phyloP scores from a whole-genome alignment of 2,329 filamentous ascomycete species.

The Pseudogymnoascus pannorum region DNA sequence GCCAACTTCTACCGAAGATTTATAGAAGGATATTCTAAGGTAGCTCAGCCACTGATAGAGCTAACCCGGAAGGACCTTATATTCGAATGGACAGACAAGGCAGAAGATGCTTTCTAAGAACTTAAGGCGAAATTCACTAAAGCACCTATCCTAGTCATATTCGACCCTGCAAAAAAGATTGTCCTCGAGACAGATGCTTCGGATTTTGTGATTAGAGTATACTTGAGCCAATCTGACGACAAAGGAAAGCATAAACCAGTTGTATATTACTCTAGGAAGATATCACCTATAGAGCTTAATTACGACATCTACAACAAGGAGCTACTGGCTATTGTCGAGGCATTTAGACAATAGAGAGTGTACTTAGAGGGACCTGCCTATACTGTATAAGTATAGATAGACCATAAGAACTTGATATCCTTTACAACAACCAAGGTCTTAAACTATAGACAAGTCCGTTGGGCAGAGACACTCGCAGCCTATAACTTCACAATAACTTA shows the following conservation, averaged over 20 bases:
- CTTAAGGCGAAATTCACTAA: neutral
- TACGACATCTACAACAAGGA: slow-evolving; percentile 33
- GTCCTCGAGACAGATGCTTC: neutral
- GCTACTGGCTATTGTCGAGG: slow-evolving; percentile 28
- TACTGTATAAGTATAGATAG: slow-evolving; percentile 17
- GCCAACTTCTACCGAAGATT: slow-evolving; percentile 30
- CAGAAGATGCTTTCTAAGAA: neutral
- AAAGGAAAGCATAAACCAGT: neutral
- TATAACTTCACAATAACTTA: slow-evolving; percentile 22
- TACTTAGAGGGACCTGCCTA: slow-evolving; percentile 17
- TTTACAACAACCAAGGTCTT: slow-evolving; percentile 17
- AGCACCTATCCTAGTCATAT: neutral
- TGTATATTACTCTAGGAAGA: too few relatives aligned
- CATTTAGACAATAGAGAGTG: slow-evolving; percentile 20
- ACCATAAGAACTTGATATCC: slow-evolving; percentile 25
- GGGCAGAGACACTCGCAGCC: slow-evolving; percentile 18
- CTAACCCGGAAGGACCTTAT: neutral
- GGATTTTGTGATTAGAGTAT: neutral
- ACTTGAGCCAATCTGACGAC: neutral
- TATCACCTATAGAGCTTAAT: too few relatives aligned
- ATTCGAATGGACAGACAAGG: neutral
- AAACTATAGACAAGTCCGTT: slow-evolving; percentile 21
- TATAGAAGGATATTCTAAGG: slow-evolving; percentile 22
- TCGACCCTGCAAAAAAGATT: neutral
- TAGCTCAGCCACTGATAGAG: neutral